Evolutionary conservation across 352 stramenopile genomes (phyloP).

Genomic region (Saprolegnia diclina): DNA sequence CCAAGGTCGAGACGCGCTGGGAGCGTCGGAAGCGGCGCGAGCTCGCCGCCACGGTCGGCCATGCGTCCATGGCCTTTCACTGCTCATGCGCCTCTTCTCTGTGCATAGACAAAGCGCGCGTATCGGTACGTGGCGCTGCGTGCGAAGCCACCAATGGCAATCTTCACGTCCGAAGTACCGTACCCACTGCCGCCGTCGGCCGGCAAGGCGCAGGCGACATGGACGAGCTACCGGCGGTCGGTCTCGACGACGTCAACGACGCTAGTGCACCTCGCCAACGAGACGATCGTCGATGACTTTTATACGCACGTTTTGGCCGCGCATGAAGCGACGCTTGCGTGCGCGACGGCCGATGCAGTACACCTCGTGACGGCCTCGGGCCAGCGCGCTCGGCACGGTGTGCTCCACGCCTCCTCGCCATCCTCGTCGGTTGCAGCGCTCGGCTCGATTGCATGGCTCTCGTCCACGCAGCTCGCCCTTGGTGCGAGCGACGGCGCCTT

Average conservation of each 20-base stretch:
- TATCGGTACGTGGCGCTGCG: not conserved
- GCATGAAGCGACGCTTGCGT: not conserved
- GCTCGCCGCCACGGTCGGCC: not conserved
- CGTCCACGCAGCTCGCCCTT: conserved; percentile 3
- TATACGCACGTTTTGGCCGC: conserved; percentile 13
- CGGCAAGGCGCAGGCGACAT: not conserved
- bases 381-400: not conserved
- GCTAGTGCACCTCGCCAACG: not conserved
- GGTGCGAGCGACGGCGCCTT: not conserved
- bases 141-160: not conserved
- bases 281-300: conserved; percentile 13
- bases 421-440: not conserved
- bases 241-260: not conserved
- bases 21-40: not conserved
- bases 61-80: too few relatives aligned
- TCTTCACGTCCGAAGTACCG: not conserved
- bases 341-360: not conserved
- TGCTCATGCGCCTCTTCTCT: not conserved
- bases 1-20: not conserved
- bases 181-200: not conserved
- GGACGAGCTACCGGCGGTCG: not conserved
- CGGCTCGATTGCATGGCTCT: conserved; percentile 7
- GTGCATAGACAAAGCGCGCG: too few relatives aligned
- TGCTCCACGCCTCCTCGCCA: not conserved
- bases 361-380: not conserved